phyloP scores from a whole-genome alignment of 352 stramenopile species.

The Phytophthora uliginosa region DNA sequence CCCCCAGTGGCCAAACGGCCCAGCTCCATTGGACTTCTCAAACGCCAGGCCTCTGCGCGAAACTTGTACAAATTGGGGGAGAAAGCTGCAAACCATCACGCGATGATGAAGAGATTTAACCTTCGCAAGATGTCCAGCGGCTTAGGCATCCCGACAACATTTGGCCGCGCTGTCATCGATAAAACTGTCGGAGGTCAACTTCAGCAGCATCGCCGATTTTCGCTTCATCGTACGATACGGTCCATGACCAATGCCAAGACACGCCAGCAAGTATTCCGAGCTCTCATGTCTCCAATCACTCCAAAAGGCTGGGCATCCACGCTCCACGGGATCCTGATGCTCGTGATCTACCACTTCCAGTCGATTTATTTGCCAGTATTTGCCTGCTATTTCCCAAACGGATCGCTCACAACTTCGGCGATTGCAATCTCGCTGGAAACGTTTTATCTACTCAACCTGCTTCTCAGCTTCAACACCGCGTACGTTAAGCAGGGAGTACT shows the following conservation, averaged over 20 bases:
- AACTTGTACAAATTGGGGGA: conserved; percentile 20
- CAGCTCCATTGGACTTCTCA: background rate
- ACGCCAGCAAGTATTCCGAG: background rate
- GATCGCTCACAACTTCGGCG: background rate
- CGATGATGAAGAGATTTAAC: conserved; percentile 21
- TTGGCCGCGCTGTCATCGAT: conserved; percentile 15
- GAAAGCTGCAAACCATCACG: conserved; percentile 14
- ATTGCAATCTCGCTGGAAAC: conserved; percentile 10
- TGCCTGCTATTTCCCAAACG: conserved; percentile 3
- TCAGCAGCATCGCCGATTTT: background rate
- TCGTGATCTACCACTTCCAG: conserved; percentile 21
- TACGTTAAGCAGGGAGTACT: conserved; percentile 13
- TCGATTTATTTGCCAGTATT: conserved; percentile 15
- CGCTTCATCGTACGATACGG: background rate
- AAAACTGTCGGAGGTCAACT: conserved; percentile 5
- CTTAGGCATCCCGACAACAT: background rate
- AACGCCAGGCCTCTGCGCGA: background rate
- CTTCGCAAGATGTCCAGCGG: conserved; percentile 20
- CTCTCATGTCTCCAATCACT: conserved; percentile 8
- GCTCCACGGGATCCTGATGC: conserved; percentile 5
- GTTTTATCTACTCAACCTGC: conserved; percentile 6
- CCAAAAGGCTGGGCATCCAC: conserved; percentile 16
- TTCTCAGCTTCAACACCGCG: conserved; percentile 34
- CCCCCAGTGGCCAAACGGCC: background rate
- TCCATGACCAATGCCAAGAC: conserved; percentile 1